A percentile compares a stretch with the other conserved stretches of the same genome.
Evolutionary conservation across 2,329 filamentous ascomycete species (phyloP).

Genomic region (Ophiostoma ips): DNA sequence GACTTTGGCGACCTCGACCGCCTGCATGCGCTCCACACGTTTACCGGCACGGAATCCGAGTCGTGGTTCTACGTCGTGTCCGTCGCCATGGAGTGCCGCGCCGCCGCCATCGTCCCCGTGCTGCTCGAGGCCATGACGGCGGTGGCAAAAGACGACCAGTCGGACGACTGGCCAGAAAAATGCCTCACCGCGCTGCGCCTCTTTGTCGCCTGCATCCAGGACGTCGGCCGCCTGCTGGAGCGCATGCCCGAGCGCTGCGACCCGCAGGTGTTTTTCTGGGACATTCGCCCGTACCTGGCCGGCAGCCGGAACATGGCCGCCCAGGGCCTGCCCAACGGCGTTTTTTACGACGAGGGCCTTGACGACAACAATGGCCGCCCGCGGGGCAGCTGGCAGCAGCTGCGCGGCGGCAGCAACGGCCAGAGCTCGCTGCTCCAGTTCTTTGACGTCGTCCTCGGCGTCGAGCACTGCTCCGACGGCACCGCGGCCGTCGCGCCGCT

Average conservation of each 20-base stretch:
- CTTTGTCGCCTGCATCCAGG: constrained; percentile 53
- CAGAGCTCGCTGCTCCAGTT: constrained; percentile 95
- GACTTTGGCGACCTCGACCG: constrained; percentile 48
- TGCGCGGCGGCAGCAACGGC: constrained; percentile 83
- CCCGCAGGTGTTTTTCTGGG: constrained; percentile 76
- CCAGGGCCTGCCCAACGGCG: constrained; percentile 61
- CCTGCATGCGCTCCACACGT: constrained; percentile 60
- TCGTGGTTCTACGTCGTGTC: constrained; percentile 90
- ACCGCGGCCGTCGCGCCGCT: constrained; percentile 12
- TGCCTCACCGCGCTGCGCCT: constrained; percentile 32
- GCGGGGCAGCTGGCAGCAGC: constrained; percentile 54
- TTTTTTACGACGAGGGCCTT: constrained; percentile 58
- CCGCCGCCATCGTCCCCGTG: constrained; percentile 57
- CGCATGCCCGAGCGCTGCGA: constrained; percentile 86
- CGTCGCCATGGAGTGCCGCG: constrained; percentile 76
- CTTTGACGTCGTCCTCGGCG: constrained; percentile 80
- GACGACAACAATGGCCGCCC: constrained; percentile 34
- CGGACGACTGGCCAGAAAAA: too few relatives aligned
- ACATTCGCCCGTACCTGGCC: constrained; percentile 75
- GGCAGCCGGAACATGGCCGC: constrained; percentile 84
- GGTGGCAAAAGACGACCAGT: too few relatives aligned
- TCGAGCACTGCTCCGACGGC: constrained; percentile 51
- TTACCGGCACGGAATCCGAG: constrained; percentile 79
- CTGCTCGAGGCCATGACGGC: constrained; percentile 58
- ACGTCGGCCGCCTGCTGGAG: constrained; percentile 53